These are phyloP conservation scores for Trametes versicolor DNA, from an alignment of 1,284 basidiomycete species.

Conservation along the genomic window DNA sequence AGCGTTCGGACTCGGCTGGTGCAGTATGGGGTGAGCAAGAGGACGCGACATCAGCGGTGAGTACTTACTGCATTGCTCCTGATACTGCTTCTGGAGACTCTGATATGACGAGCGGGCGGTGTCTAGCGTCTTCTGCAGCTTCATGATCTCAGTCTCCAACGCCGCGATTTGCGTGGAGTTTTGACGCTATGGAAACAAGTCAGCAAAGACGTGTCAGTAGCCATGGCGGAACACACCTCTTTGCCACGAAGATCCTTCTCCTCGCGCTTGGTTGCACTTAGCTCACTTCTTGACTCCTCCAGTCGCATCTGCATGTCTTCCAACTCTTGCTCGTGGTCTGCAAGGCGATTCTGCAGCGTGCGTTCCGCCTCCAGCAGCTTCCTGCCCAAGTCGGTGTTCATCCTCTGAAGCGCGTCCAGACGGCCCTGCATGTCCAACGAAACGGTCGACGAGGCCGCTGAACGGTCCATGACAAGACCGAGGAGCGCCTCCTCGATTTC, in stretches of 20 bases:
- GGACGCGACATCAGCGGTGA: background rate
- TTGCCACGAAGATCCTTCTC: constrained; percentile 89
- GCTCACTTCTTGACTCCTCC: constrained; percentile 79
- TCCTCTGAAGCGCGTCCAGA: constrained; percentile 73
- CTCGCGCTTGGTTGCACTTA: constrained; percentile 81
- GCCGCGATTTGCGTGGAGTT: constrained; percentile 70
- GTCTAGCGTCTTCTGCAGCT: constrained; percentile 77
- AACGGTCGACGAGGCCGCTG: constrained; percentile 62
- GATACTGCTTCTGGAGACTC: constrained; percentile 84
- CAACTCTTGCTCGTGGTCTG: constrained; percentile 80
- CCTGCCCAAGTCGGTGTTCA: constrained; percentile 76
- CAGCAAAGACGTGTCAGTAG: constrained; percentile 10
- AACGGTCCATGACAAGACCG: constrained; percentile 68
- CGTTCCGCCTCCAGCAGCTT: constrained; percentile 80
- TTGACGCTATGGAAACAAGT: constrained; percentile 54
- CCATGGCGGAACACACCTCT: constrained; percentile 59
- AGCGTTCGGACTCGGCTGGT: constrained; percentile 78
- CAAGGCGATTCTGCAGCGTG: constrained; percentile 68
- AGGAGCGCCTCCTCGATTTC: constrained; percentile 58
- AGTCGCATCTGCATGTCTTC: constrained; percentile 78
- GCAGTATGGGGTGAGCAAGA: constrained; percentile 9
- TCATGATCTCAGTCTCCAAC: constrained; percentile 82
- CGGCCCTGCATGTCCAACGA: constrained; percentile 74
- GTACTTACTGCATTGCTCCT: constrained; percentile 81
- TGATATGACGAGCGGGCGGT: constrained; percentile 74